Evolutionary conservation across 768 basidiomycete species (phyloP).

Genomic region (Macrolepiota fuliginosa): DNA sequence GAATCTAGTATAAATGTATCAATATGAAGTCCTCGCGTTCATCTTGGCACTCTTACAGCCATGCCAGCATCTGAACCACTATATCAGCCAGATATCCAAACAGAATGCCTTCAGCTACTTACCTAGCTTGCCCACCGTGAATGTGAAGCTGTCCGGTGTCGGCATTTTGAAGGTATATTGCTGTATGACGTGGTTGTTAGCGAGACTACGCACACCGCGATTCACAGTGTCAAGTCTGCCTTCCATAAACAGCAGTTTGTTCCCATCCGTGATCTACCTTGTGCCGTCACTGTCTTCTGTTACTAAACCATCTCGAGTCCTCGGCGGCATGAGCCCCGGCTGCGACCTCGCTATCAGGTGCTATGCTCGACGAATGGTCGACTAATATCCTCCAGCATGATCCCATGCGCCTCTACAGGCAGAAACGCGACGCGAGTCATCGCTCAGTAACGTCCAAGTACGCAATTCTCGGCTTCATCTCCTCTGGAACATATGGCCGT

Average conservation of each 20-base stretch:
- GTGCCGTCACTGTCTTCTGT: not conserved
- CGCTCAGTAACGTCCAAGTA: slow-evolving; percentile 79
- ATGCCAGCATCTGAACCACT: slow-evolving; percentile 76
- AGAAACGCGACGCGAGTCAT: slow-evolving; percentile 69
- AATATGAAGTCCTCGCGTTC: not conserved
- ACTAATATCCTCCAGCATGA: slow-evolving; percentile 55
- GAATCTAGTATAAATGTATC: slow-evolving; percentile 51
- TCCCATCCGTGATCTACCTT: not conserved
- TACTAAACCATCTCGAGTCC: not conserved
- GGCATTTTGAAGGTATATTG: slow-evolving; percentile 20
- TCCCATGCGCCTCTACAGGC: slow-evolving; percentile 84
- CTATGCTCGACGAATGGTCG: slow-evolving; percentile 34
- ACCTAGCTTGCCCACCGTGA: slow-evolving; percentile 97
- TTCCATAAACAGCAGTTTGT: slow-evolving; percentile 2
- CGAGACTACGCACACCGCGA: not conserved
- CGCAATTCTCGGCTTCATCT: slow-evolving; percentile 93
- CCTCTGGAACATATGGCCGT: slow-evolving; percentile 96
- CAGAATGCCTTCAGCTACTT: slow-evolving; percentile 24
- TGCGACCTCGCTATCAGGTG: not conserved
- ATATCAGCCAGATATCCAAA: slow-evolving; percentile 11
- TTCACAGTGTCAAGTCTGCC: not conserved
- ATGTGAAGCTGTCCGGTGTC: slow-evolving; percentile 71
- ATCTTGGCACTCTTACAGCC: slow-evolving; percentile 57
- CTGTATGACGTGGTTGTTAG: slow-evolving; percentile 1
- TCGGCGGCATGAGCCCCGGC: not conserved